A percentile compares a stretch with the other conserved stretches of the same genome.
Conservation (phyloP, 257 asterid species). For the Solanum ossicruentum region DNA sequence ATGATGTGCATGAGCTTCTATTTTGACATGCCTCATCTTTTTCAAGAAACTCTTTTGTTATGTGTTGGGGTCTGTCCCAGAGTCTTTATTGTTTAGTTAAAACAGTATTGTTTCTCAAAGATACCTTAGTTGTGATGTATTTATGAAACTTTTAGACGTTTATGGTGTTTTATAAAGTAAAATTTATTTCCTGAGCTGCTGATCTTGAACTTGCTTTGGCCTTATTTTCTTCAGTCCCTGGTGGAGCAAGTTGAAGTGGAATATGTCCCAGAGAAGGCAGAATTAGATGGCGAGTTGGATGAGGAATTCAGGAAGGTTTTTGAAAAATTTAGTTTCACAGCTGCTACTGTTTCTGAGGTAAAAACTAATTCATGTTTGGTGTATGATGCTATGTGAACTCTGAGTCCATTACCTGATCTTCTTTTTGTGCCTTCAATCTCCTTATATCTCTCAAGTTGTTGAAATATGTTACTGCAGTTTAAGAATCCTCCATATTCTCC, state of each 20-base stretch:
- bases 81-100: background rate
- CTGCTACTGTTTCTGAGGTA: conserved; percentile 52
- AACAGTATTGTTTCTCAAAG: background rate
- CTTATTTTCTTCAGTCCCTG: conserved; percentile 18
- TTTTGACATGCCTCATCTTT: background rate
- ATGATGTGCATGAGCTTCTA: background rate
- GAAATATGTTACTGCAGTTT: background rate
- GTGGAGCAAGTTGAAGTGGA: conserved; percentile 80
- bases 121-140: background rate
- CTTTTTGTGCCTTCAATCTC: background rate
- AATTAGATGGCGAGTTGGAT: conserved; percentile 46
- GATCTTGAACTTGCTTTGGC: background rate
- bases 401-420: background rate
- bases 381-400: background rate
- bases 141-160: background rate
- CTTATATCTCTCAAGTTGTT: background rate
- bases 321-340: conserved; percentile 69
- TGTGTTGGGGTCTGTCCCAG: background rate
- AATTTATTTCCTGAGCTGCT: background rate
- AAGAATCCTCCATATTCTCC: background rate
- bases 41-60: background rate
- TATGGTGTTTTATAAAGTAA: background rate
- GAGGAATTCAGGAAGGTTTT: conserved; percentile 81
- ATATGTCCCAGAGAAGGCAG: conserved; percentile 83
- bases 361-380: background rate